phyloP scores from a whole-genome alignment of 2,329 filamentous ascomycete genomes.

The Fonsecaea erecta region DNA sequence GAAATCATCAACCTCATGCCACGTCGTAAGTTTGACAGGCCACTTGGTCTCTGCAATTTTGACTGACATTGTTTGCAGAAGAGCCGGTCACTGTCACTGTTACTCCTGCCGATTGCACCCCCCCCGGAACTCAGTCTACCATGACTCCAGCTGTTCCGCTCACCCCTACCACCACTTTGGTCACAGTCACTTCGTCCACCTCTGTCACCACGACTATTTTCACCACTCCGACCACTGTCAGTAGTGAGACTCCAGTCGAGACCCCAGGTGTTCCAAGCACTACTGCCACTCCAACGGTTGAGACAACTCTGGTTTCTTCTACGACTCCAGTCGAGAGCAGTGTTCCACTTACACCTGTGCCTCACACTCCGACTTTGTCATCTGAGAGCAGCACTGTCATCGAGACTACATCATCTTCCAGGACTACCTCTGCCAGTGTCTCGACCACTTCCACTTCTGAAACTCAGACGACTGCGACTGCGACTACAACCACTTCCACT shows the following conservation, averaged over 20 bases:
- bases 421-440: conserved; percentile 22
- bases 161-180: conserved; percentile 11
- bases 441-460: conserved; percentile 21
- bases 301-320: background rate
- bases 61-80: conserved; percentile 24
- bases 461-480: conserved; percentile 20
- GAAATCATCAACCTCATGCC: conserved; percentile 30
- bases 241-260: conserved; percentile 15
- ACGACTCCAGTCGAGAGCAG: conserved; percentile 17
- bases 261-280: conserved; percentile 24
- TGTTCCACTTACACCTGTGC: conserved; percentile 20
- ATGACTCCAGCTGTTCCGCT: conserved; percentile 4
- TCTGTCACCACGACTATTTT: conserved; percentile 11
- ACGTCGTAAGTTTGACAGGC: conserved; percentile 32
- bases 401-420: conserved; percentile 19
- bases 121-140: conserved; percentile 4
- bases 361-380: conserved; percentile 14
- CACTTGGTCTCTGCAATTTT: background rate
- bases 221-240: conserved; percentile 4
- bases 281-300: conserved; percentile 13
- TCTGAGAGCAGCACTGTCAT: conserved; percentile 16
- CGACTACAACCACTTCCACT: conserved; percentile 26
- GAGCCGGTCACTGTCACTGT: conserved; percentile 21
- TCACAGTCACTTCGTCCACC: conserved; percentile 19
- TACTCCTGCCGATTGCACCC: conserved; percentile 15